These are phyloP conservation scores for Ophiocordyceps camponoti-rufipedis DNA, from an alignment of 2,329 filamentous ascomycete species.

Conservation along the genomic window DNA sequence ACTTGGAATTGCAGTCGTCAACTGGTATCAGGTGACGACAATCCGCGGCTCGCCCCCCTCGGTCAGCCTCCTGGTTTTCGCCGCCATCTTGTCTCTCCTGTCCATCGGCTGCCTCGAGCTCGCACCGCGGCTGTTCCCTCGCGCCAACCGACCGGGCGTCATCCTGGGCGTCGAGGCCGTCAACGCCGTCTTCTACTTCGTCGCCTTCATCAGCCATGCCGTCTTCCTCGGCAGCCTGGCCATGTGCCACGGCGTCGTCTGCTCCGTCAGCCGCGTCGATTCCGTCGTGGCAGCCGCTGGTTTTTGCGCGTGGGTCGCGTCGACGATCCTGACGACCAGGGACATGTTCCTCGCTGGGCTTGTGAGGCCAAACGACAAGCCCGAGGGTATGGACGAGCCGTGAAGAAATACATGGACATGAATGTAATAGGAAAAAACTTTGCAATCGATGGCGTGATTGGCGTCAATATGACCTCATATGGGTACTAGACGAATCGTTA, in stretches of 20 bases:
- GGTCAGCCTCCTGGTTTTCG: conserved; percentile 39
- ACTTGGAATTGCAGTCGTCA: conserved; percentile 25
- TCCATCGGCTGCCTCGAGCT: conserved; percentile 36
- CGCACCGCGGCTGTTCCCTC: conserved; percentile 24
- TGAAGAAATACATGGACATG: neutral
- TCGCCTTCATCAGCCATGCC: conserved; percentile 38
- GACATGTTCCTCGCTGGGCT: conserved; percentile 23
- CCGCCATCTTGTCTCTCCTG: conserved; percentile 32
- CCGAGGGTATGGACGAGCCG: conserved; percentile 18
- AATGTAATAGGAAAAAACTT: neutral
- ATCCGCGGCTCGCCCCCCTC: conserved; percentile 33
- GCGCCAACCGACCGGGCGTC: conserved; percentile 26
- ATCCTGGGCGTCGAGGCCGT: conserved; percentile 28
- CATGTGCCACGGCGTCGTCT: conserved; percentile 39
- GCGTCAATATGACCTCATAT: neutral
- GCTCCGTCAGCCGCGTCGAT: conserved; percentile 33
- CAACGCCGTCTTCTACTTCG: conserved; percentile 39
- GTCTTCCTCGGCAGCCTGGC: conserved; percentile 35
- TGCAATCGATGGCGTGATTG: neutral
- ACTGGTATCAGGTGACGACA: conserved; percentile 41
- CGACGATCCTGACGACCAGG: conserved; percentile 24
- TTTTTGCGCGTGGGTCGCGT: conserved; percentile 34
- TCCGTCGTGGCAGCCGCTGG: conserved; percentile 34
- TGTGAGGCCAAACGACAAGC: conserved; percentile 5
- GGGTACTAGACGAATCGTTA: too few relatives aligned